Conservation (phyloP, 2,329 filamentous ascomycete genomes). For the Claviceps spartinae region DNA sequence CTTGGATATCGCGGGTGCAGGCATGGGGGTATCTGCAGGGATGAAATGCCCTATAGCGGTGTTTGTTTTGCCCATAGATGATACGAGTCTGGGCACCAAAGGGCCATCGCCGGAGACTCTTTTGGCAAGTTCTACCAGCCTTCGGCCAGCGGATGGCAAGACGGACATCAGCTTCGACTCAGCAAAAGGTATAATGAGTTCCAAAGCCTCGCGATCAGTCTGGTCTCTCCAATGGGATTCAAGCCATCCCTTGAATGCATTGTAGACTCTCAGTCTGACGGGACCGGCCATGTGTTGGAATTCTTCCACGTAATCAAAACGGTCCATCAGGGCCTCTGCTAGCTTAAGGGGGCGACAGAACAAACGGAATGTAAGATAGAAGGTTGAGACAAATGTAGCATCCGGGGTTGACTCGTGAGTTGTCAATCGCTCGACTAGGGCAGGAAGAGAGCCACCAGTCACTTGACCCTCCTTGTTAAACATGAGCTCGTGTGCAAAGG, state of each 20-base stretch:
- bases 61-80: slow-evolving; percentile 78
- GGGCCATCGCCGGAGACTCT: slow-evolving; percentile 64
- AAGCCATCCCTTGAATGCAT: slow-evolving; percentile 93
- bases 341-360: slow-evolving; percentile 75
- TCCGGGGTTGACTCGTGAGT: slow-evolving; percentile 89
- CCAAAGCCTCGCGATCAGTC: slow-evolving; percentile 62
- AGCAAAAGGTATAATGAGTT: slow-evolving; percentile 68
- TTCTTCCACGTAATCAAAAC: slow-evolving; percentile 83
- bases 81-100: slow-evolving; percentile 69
- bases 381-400: slow-evolving; percentile 80
- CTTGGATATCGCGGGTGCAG: slow-evolving; percentile 56
- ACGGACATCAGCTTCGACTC: slow-evolving; percentile 52
- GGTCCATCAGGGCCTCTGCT: slow-evolving; percentile 69
- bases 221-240: slow-evolving; percentile 89
- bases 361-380: slow-evolving; percentile 89
- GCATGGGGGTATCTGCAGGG: slow-evolving; percentile 57
- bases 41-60: slow-evolving; percentile 60
- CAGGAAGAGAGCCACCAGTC: slow-evolving; percentile 80
- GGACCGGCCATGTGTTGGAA: slow-evolving; percentile 60
- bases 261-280: slow-evolving; percentile 83
- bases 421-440: slow-evolving; percentile 86
- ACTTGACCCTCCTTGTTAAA: slow-evolving; percentile 91
- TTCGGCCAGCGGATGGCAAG: slow-evolving; percentile 64
- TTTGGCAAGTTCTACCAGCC: slow-evolving; percentile 65
- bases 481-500: slow-evolving; percentile 80